These are phyloP conservation scores for Davidsoniella virescens DNA, from an alignment of 2,329 filamentous ascomycete genomes.

Conservation along the genomic window DNA sequence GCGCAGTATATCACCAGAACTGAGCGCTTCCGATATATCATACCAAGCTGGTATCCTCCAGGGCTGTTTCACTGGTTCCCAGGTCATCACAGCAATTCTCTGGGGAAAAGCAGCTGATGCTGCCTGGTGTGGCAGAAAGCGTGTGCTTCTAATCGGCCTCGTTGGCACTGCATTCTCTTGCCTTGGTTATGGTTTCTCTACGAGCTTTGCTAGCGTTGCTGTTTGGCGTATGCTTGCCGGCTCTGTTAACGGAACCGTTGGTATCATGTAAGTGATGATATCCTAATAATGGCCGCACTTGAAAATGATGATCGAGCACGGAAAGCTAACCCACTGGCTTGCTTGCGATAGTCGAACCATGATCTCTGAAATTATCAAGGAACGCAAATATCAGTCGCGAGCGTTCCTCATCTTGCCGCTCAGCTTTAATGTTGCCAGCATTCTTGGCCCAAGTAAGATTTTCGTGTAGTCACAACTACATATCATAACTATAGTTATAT, in stretches of 20 bases:
- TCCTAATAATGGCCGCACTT: not conserved
- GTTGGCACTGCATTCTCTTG: constrained; percentile 50
- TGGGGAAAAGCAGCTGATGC: constrained; percentile 54
- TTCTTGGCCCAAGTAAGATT: constrained; percentile 27
- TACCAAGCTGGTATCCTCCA: constrained; percentile 54
- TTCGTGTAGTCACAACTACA: not conserved
- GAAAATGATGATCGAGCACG: not conserved
- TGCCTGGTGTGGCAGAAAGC: constrained; percentile 46
- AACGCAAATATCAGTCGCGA: constrained; percentile 31
- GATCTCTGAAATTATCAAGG: constrained; percentile 32
- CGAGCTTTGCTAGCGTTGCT: constrained; percentile 45
- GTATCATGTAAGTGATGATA: constrained; percentile 26
- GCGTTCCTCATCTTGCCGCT: constrained; percentile 32
- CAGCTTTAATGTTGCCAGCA: constrained; percentile 31
- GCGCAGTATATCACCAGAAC: constrained; percentile 42
- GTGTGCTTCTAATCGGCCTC: constrained; percentile 53
- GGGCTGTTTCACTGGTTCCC: constrained; percentile 55
- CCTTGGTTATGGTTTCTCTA: constrained; percentile 57
- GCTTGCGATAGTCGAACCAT: constrained; percentile 24
- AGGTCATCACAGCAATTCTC: constrained; percentile 56
- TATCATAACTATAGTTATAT: not conserved
- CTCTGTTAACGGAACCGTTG: constrained; percentile 32
- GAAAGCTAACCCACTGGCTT: not conserved
- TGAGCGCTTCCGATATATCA: constrained; percentile 40
- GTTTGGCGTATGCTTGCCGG: constrained; percentile 53